phyloP scores from a whole-genome alignment of 352 stramenopile genomes.

The Globisporangium yorkense region DNA sequence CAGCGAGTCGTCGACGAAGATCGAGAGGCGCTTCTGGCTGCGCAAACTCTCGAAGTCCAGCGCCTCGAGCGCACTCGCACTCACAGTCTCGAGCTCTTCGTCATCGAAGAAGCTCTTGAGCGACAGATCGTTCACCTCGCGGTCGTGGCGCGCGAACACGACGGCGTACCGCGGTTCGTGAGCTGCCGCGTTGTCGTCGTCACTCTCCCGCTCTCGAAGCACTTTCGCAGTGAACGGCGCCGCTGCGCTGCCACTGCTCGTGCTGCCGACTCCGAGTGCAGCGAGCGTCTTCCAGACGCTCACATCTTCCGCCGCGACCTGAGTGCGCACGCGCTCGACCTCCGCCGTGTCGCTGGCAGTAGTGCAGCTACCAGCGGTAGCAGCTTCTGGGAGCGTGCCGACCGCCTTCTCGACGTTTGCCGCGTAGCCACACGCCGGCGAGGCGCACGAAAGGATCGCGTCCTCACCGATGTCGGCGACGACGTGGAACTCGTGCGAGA shows the following conservation, averaged over 20 bases:
- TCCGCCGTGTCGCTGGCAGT: constrained; percentile 2
- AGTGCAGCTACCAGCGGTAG: neutral
- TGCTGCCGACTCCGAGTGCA: neutral
- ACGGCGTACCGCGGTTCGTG: constrained; percentile 23
- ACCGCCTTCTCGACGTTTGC: constrained; percentile 87
- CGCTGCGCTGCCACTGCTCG: neutral
- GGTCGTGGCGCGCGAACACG: constrained; percentile 56
- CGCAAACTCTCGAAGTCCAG: constrained; percentile 15
- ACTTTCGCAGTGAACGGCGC: constrained; percentile 27
- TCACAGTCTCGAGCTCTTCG: constrained; percentile 44
- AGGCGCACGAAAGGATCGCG: constrained; percentile 64
- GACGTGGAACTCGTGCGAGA: constrained; percentile 89
- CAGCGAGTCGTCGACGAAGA: constrained; percentile 75
- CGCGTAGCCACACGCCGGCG: constrained; percentile 53
- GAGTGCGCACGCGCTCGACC: constrained; percentile 17
- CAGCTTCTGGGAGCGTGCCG: constrained; percentile 20
- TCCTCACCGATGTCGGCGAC: constrained; percentile 81
- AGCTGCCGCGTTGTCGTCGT: constrained; percentile 8
- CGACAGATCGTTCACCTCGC: constrained; percentile 60
- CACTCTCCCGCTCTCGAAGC: constrained; percentile 23
- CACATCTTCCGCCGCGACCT: constrained; percentile 9
- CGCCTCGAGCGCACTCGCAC: constrained; percentile 11
- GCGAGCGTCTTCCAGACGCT: constrained; percentile 30
- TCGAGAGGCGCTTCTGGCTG: constrained; percentile 17
- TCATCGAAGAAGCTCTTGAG: constrained; percentile 66